Evolutionary conservation across 257 asterid genomes (phyloP).

Genomic region (Solanum phureja): DNA sequence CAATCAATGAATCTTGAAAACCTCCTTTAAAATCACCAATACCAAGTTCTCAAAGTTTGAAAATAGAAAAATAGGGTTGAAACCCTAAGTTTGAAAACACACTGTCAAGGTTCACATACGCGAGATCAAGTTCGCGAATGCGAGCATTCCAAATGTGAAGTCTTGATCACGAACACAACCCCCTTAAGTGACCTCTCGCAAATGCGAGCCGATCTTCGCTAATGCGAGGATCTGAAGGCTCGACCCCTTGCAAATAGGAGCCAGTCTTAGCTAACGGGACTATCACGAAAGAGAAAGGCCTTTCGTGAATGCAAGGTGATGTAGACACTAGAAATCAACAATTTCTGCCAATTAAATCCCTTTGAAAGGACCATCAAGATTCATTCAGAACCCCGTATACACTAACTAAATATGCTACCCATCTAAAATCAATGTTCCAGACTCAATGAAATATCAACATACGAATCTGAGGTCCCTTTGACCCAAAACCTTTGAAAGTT

Average conservation of each 20-base stretch:
- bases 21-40: not conserved
- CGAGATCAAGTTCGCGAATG: not conserved
- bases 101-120: too few species aligned
- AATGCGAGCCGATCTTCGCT: not conserved
- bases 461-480: not conserved
- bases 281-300: not conserved
- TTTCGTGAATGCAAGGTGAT: not conserved
- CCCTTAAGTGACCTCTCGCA: not conserved
- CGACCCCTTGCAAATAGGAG: not conserved
- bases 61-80: not conserved
- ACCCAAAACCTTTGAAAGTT: not conserved
- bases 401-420: not conserved
- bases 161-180: not conserved
- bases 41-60: not conserved
- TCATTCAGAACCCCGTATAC: not conserved
- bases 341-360: not conserved
- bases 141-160: not conserved
- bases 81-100: not conserved
- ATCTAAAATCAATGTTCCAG: too few species aligned
- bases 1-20: not conserved
- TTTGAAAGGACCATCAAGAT: not conserved
- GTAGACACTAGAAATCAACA: not conserved
- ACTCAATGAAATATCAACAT: not conserved
- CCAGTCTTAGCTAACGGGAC: not conserved
- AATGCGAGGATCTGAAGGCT: not conserved